Evolutionary conservation across 176 grass and related monocot species (phyloP), one percentile per base, ranked within the genome.

Genomic region (Triticum dicoccoides): DNA sequence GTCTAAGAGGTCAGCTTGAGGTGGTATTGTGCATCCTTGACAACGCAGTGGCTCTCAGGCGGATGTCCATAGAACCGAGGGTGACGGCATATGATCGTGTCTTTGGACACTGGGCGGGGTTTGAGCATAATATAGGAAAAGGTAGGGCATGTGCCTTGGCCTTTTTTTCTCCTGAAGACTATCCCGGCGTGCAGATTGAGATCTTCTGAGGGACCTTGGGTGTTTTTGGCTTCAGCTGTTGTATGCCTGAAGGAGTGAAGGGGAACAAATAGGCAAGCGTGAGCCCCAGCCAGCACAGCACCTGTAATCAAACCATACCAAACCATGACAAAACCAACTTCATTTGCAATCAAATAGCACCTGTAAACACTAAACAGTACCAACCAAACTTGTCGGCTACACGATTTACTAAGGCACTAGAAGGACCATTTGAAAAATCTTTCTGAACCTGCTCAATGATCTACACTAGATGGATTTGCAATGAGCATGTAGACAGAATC

Each of bases 1-100:
- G 79, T 23, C 25, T 52, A 13, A 45, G 30, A 51, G 42, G 79
- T 21, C 79, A 81, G 27, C 63, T 68, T 68, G 79, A 81, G 79
- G 37, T 81, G 62, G 17, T 65, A 21, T 32, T 20, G 64, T 81
- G 66, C 63, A 68, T 81, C 42, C 63, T 81, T 68, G 79, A 81
- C 41, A 81, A 81, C 9, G 15, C 39, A 10, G 62, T 33, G 18
- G n/a, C 79, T 45, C 79, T 81, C 15, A 67, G 79, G 62, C 9
- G 17, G 5, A 13, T 81, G 62, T 81, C 62, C 39, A 13, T 81
- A 47, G 79, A 81, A 63, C 79, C 41, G 0, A 67, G 79, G 79
- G 14, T 49, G 79, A 81, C 39, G 18, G 61, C 79, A 8, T 8
- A 33, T 67, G 62, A 67, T 32, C 25, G 62, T 20, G 24, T 24